phyloP scores from a whole-genome alignment of 306 rosid genomes.

The Acacia confusa region DNA sequence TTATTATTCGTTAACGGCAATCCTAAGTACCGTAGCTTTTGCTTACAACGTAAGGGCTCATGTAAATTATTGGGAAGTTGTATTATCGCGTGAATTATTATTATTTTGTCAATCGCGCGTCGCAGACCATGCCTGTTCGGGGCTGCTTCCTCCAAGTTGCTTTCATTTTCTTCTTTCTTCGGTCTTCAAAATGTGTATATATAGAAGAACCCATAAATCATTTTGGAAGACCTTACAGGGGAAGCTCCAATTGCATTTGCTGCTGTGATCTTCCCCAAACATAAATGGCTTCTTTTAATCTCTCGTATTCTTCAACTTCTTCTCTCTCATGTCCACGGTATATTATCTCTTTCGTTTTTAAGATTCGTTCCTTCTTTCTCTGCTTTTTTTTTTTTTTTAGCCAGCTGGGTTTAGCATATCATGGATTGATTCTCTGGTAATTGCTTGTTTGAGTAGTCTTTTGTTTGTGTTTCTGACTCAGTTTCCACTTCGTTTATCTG shows the following conservation, averaged over 20 bases:
- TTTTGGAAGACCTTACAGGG: neutral
- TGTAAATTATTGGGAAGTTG: neutral
- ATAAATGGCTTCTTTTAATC: neutral
- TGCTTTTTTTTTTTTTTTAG: too few relatives aligned
- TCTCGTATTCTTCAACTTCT: neutral
- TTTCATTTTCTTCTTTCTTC: neutral
- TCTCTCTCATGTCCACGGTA: slow-evolving; percentile 1
- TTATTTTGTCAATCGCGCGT: neutral
- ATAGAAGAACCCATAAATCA: neutral
- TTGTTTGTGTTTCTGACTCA: neutral
- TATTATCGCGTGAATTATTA: neutral
- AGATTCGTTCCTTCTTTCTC: neutral
- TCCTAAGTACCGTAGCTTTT: neutral
- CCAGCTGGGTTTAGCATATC: neutral
- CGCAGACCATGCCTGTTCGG: neutral
- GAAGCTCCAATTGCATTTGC: neutral
- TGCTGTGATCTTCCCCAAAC: neutral
- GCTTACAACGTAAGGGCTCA: neutral
- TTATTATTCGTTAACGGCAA: neutral
- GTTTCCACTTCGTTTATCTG: neutral
- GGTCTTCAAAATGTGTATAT: neutral
- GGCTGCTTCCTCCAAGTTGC: neutral
- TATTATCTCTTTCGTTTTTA: neutral
- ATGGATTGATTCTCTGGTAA: neutral
- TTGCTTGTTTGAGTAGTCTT: neutral